Percentiles rank a stretch among this genome's conserved stretches.
Conservation (phyloP, 768 basidiomycete genomes). For the Plicaturopsis crispa region DNA sequence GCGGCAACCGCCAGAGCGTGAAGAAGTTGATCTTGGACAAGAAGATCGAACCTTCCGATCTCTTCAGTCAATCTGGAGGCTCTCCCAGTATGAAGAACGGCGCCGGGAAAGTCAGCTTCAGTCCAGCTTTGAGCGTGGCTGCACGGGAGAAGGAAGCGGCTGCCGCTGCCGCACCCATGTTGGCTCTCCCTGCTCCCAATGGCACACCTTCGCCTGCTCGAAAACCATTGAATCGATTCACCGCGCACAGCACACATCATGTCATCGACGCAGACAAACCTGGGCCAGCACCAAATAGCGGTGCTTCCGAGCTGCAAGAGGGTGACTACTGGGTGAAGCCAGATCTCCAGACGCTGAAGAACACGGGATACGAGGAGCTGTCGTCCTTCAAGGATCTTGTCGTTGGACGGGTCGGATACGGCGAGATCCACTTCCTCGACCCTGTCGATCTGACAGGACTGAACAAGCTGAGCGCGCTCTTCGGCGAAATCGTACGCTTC, state of each 20-base stretch:
- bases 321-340: conserved; percentile 94
- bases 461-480: conserved; percentile 67
- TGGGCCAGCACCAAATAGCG: not conserved
- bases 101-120: conserved; percentile 56
- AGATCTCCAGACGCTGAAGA: conserved; percentile 61
- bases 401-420: conserved; percentile 89
- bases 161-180: conserved; percentile 20
- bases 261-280: conserved; percentile 13
- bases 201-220: conserved; percentile 28
- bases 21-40: conserved; percentile 91
- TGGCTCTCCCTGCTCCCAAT: conserved; percentile 22
- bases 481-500: conserved; percentile 85
- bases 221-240: conserved; percentile 33
- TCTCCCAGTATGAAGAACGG: conserved; percentile 22
- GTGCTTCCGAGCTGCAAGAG: conserved; percentile 44
- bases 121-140: conserved; percentile 66
- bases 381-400: conserved; percentile 67
- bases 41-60: conserved; percentile 66
- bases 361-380: conserved; percentile 65
- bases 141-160: conserved; percentile 66
- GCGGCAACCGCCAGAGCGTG: conserved; percentile 69
- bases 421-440: conserved; percentile 76
- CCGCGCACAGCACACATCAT: conserved; percentile 25
- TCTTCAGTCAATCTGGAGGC: conserved; percentile 47
- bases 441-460: conserved; percentile 68